These are phyloP conservation scores for Leishmania aethiopica DNA, from an alignment of 208 protist species.

Conservation along the genomic window DNA sequence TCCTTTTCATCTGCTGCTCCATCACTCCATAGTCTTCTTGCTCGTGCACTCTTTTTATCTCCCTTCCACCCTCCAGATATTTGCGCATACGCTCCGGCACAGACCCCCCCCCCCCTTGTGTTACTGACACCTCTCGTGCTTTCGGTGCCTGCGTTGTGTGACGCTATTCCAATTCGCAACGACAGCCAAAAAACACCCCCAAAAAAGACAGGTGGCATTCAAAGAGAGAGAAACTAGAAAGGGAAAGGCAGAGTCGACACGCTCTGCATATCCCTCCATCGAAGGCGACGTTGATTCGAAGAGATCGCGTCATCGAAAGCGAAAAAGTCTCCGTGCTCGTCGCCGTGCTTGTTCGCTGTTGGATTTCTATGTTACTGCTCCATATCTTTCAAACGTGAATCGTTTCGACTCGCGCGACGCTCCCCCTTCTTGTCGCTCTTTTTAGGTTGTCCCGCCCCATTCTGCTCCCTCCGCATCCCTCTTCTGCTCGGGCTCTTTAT, in stretches of 20 bases:
- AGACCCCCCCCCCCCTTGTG: not conserved
- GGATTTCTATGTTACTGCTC: not conserved
- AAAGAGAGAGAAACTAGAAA: not conserved
- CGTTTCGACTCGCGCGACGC: not conserved
- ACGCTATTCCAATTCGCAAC: not conserved
- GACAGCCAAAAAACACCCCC: not conserved
- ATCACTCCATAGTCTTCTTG: not conserved
- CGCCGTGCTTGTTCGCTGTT: not conserved
- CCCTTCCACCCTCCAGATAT: no score
- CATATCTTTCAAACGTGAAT: not conserved
- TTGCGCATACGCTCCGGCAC: no score
- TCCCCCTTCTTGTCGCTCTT: not conserved
- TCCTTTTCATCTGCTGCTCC: not conserved
- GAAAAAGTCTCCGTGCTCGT: not conserved
- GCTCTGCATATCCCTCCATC: not conserved
- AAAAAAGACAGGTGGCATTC: not conserved
- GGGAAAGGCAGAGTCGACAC: not conserved
- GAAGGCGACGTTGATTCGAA: not conserved
- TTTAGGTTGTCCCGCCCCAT: not conserved
- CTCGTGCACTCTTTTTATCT: no score
- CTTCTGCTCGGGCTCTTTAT: not conserved
- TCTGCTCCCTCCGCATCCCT: not conserved
- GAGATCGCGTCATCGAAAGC: not conserved
- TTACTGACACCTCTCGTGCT: not conserved
- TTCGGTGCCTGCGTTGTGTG: not conserved